Base-by-base conservation (phyloP, 2,329 filamentous ascomycete species). In the Neonectria neomacrospora region DNA sequence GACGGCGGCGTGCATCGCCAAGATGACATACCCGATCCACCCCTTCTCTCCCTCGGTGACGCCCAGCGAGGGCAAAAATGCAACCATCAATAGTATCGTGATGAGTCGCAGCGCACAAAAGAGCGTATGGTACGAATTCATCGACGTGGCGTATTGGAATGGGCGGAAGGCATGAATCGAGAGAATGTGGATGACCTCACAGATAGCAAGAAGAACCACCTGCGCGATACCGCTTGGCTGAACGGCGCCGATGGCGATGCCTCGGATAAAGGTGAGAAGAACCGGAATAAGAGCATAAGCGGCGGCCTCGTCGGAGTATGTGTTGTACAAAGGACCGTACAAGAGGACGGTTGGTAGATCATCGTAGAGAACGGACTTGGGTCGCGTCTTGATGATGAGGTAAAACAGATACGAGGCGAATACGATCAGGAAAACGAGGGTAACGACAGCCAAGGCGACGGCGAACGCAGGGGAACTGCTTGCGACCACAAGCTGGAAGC, bases 301-400 rank as follows among this genome's bases (percentile, higher is more conserved):
- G 8, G 95, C 93, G 0, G 94, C 93, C 76, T 95, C 92, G 76
- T 99, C 96, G 23, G 92, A 96, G 77, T 97, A 98, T 0, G 96
- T 99, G 79, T 99, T 99, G 79, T 99, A 99, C 8, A 99, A 83
- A 5, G 96, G 93, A 0, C 96, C 96, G 72, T 97, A 98, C 1
- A 93, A 85, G 2, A 99, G 84, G 9, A 98, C 89, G 0, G 93
- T 97, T 7, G 93, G 89, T 52, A 99, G 84, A 73, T 98, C 94
- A 78, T 99, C 96, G 76, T 97, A 99, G 10, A 99, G 84, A 69
- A 93, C 91, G 2, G 93, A 91, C 64, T 94, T 90, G 6, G 94
- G 94, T 67, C 91, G 90, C 1, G 93, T 96, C 23, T 84, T 88
- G 60, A 91, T 88, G 71, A 98, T 95, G 54, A 97, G 83, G 73